Evolutionary conservation across 805 yeast genomes (phyloP), one percentile per base, ranked within the genome.

Genomic region (Candida nonsorbophila): DNA sequence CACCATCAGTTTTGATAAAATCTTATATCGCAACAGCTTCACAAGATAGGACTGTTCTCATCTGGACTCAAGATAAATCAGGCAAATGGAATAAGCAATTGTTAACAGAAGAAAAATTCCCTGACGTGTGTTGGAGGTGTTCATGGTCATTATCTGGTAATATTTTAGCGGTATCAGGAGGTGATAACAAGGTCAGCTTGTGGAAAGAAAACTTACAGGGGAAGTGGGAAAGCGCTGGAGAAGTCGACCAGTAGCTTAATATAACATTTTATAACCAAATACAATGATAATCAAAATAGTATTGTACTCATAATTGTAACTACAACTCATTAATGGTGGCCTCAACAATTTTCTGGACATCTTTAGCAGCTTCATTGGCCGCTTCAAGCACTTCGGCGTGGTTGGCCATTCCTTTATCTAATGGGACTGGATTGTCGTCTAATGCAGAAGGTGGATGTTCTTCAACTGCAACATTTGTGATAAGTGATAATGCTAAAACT

Each of bases 111-210:
- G 94, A 85, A 22, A 80, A 77, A 53, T 92, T 92, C 72, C 92
- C 96, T 10, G 98, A 92, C 54, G 97, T 88, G 16, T 84, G 94
- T 45, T 92, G 98, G 98, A 79, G 97, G 56, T 95, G 94, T 27
- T 80, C 94, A 44, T 92, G 98, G 98, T 86, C 97, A 8, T 69
- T 88, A 44, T 82, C 94, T 26, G 99, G 99, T 30, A 92, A 92
- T 55, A 79, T 92, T 17, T 72, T 92, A 45, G 99, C 99, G 4
- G 83, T 92, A 24, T 78, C 92, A 27, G 95, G 97, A 27, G 97
- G 97, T 32, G 97, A 92, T 56, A 88, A 88, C 58, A 86, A 84
- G 61, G 90, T 92, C 24, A 86, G 95, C 18, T 72, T 92, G 55
- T 92, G 97, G 97, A 88, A 87, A 62, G 98, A 92, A 61, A 85